Conservation (phyloP, 495 filamentous ascomycete genomes). For the Penicillium simplicissimum region DNA sequence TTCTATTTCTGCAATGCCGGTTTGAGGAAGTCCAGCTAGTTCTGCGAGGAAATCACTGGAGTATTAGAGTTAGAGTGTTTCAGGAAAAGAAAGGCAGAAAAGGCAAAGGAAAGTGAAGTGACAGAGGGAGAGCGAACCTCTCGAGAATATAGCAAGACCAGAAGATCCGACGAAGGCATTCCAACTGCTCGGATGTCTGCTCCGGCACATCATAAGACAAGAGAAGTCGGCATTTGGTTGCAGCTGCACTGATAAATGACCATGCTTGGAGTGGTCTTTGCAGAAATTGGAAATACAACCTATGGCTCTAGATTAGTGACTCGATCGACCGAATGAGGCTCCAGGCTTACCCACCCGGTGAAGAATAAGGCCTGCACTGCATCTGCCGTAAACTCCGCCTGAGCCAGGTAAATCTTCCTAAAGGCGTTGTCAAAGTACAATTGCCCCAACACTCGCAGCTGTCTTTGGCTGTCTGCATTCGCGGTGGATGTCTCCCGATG, state of each 20-base stretch:
- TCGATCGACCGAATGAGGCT: neutral
- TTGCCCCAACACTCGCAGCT: neutral
- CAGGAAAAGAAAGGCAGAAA: neutral
- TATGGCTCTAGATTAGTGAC: neutral
- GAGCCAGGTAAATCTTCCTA: conserved; percentile 17
- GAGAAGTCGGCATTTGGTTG: conserved; percentile 21
- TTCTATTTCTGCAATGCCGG: conserved; percentile 46
- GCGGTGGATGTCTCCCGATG: neutral
- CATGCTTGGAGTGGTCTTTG: conserved; percentile 22
- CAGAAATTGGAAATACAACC: conserved; percentile 19
- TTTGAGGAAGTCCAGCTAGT: conserved; percentile 44
- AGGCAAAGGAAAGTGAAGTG: neutral
- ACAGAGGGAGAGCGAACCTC: conserved; percentile 16
- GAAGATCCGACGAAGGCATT: conserved; percentile 48
- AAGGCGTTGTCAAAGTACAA: conserved; percentile 15
- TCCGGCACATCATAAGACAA: conserved; percentile 11
- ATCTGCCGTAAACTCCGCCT: conserved; percentile 14
- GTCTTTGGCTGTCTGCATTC: neutral
- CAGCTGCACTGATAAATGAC: conserved; percentile 20
- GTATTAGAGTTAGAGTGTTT: neutral
- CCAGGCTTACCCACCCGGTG: conserved; percentile 7
- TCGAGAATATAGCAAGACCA: conserved; percentile 53
- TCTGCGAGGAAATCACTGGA: conserved; percentile 31
- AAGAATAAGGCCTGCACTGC: conserved; percentile 20
- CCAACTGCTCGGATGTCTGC: conserved; percentile 28